Base-by-base conservation (phyloP, 495 filamentous ascomycete genomes). In the Talaromyces ruber region DNA sequence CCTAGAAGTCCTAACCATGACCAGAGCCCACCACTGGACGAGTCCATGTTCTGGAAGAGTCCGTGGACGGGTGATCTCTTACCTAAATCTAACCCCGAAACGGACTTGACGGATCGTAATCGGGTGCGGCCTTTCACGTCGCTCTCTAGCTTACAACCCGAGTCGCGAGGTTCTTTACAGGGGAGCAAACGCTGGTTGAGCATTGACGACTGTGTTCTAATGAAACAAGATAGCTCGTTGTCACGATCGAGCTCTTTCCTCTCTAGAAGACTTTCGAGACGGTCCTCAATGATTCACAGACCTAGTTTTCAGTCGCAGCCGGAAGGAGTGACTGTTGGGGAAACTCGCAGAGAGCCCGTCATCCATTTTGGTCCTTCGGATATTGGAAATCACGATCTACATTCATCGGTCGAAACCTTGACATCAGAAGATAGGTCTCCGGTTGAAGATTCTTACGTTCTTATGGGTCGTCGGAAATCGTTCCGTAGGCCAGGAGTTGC, bases 401-500 rank as follows among this genome's bases (percentile, higher is more conserved):
- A 43, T 24, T 32, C 43, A 22, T 60, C 25, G 3, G 18, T 60
- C 6, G 24, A 51, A 29, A 29, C 6, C 25, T 14, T 51, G 11
- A 25, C 11, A 21, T 24, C 60, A 16, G 70, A 71, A 45, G 67
- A 68, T 50, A 66, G 45, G 39, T 64, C 70, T 45, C 59, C 63
- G n/a, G 67, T 62, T 22, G 54, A 25, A 21, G 53, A 65, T 30
- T 69, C 65, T 5, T 30, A 64, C 14, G 75, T 73, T 59, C 74
- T 77, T 28, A 65, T 79, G 28, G 78, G 77, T 26, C 76, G 80
- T 51, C 71, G 80, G 26, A 74, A 77, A 21, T 82, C 80, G 24
- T 68, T 82, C 8, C 71, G 80, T 29, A 81, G 74, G 43, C 80
- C 80, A 14, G 79, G 80, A 0, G 68, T 81, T 51, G 79, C 79